phyloP scores from a whole-genome alignment of 257 asterid genomes.

The Penstemon davidsonii region DNA sequence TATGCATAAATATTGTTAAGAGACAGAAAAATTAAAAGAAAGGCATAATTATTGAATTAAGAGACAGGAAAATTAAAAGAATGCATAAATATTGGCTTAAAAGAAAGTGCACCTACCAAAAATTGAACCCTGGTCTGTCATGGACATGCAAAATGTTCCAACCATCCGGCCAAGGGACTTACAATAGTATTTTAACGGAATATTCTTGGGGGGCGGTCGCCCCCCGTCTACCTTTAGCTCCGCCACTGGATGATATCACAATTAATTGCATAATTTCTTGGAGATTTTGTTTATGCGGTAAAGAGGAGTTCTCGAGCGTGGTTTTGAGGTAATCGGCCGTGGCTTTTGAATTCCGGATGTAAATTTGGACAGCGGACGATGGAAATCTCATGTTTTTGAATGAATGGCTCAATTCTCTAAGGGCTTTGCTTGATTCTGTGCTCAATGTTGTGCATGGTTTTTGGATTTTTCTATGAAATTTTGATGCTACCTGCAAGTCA shows the following conservation, averaged over 20 bases:
- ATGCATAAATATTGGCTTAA: too few relatives aligned
- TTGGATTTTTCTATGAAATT: conserved; percentile 35
- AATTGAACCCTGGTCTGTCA: too few relatives aligned
- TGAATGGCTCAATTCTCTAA: conserved; percentile 44
- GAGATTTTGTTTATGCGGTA: conserved; percentile 31
- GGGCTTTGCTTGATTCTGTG: conserved; percentile 47
- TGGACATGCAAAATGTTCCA: too few relatives aligned
- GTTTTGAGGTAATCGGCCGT: conserved; percentile 40
- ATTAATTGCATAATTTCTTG: conserved; percentile 44
- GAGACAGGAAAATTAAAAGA: too few relatives aligned
- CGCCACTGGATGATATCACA: conserved; percentile 40
- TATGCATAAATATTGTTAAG: too few relatives aligned
- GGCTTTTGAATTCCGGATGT: conserved; percentile 30
- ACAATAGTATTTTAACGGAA: too few relatives aligned
- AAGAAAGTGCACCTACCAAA: too few relatives aligned
- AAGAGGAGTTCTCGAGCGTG: conserved; percentile 26
- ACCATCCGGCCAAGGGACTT: too few relatives aligned
- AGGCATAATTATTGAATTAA: too few relatives aligned
- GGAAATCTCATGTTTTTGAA: conserved; percentile 44
- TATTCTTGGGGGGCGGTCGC: too few relatives aligned
- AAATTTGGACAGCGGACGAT: conserved; percentile 28
- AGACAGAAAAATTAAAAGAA: too few relatives aligned
- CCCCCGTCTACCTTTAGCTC: too few relatives aligned
- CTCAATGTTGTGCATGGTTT: conserved; percentile 46
- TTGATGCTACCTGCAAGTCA: conserved; percentile 36